Evolutionary conservation across 768 basidiomycete genomes (phyloP).

Genomic region (Tricholoma flavovirens): DNA sequence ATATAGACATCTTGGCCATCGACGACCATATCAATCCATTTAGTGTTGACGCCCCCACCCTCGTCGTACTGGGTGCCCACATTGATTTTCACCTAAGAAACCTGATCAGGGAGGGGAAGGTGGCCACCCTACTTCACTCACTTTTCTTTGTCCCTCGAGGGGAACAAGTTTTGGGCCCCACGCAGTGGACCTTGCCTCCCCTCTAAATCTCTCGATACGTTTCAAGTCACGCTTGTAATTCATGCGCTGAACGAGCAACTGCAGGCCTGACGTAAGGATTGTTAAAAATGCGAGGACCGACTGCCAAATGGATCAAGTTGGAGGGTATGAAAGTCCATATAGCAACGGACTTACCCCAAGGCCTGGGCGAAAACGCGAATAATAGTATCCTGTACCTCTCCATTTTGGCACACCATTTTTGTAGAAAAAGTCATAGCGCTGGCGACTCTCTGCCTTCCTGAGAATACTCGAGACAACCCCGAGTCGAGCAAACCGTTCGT

Average conservation of each 20-base stretch:
- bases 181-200: conserved; percentile 63
- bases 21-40: conserved; percentile 75
- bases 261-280: conserved; percentile 71
- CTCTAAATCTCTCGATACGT: conserved; percentile 57
- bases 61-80: conserved; percentile 51
- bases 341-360: conserved; percentile 51
- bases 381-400: conserved; percentile 96
- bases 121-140: conserved; percentile 20
- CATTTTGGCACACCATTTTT: conserved; percentile 97
- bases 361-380: conserved; percentile 92
- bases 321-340: neutral
- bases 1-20: conserved; percentile 71
- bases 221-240: conserved; percentile 70
- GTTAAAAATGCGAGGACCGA: conserved; percentile 73
- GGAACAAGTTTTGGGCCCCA: conserved; percentile 80
- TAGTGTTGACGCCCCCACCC: conserved; percentile 36
- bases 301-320: conserved; percentile 34
- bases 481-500: conserved; percentile 88
- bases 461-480: conserved; percentile 83
- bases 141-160: conserved; percentile 62
- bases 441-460: conserved; percentile 65
- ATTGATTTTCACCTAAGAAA: conserved; percentile 62
- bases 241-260: conserved; percentile 73
- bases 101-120: neutral
- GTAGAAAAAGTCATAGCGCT: conserved; percentile 92